Percentiles rank a stretch among this genome's conserved stretches.
Evolutionary conservation across 108 stramenopile genomes (phyloP).

Genomic region (Skeletonema marinoi): DNA sequence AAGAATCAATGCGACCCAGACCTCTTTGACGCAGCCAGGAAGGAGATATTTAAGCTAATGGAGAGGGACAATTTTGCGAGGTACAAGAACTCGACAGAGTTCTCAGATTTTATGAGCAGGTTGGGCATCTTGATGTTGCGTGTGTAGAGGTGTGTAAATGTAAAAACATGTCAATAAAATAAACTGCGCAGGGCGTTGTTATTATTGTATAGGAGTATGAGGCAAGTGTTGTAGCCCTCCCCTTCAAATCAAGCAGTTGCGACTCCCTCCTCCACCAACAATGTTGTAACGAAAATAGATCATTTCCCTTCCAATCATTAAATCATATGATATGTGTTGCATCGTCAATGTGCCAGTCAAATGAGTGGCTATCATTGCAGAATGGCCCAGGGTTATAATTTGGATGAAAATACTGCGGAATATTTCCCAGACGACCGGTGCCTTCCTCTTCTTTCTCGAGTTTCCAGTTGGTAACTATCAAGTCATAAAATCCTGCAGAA

Average conservation of each 20-base stretch:
- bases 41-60: conserved; percentile 49
- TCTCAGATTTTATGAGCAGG: conserved; percentile 26
- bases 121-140: conserved; percentile 19
- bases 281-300: no score
- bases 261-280: no score
- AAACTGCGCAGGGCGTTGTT: no score
- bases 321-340: conserved; percentile 8
- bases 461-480: background rate
- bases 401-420: background rate
- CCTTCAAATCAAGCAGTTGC: no score
- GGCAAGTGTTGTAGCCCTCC: no score
- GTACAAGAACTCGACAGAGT: conserved; percentile 44
- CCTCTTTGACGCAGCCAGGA: conserved; percentile 37
- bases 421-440: background rate
- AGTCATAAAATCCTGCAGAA: background rate
- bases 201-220: no score
- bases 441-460: conserved; percentile 1
- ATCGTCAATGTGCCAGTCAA: conserved; percentile 6
- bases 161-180: no score
- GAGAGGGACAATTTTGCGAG: conserved; percentile 50
- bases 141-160: no score
- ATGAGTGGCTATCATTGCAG: background rate
- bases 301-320: no score
- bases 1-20: conserved; percentile 19
- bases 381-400: background rate